Base-by-base conservation (phyloP, 2,329 filamentous ascomycete species). In the Sphaceloma murrayae region DNA sequence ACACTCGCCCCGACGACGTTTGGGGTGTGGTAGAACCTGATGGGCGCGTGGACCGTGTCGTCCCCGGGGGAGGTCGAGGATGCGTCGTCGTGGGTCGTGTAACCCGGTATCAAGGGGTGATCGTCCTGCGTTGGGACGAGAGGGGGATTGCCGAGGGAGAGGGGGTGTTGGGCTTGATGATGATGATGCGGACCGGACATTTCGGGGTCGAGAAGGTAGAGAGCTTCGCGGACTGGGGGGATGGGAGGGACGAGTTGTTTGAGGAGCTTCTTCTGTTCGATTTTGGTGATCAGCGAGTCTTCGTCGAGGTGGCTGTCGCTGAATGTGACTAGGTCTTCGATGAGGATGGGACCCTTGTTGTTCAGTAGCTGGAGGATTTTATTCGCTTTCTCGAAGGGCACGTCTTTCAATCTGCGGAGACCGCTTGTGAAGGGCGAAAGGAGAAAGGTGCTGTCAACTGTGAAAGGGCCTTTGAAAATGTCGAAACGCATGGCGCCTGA, bases 401-500 rank as follows among this genome's bases (percentile, higher is more conserved):
- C 83, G 53, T 93, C 78, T 43, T 81, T 78, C 42, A 95, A 70
- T 53, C 79, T 86, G 18, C 73, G 70, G 61, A 95, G 82, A 1
- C 74, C 76, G 61, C 82, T 94, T 2, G 77, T 78, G 59, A 98
- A 98, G 0, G 91, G 91, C 6, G 84, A 93, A 19, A 96, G 73
- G 29, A 89, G 80, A 58, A 78, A 96, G 0, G 83, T 85, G 3
- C 80, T 82, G 59, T 98, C 91, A 29, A 78, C 77, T 0, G 91
- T 96, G 58, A 96, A 96, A 0, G 80, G 70, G 0, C 91, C 91
- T 60, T 89, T 78, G 70, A 95, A 94, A 49, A 98, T 84, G 61
- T 98, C 91, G 62, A 96, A 98, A 33, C 91, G 83, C 52, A 98
- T 78, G 3, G 84, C 85, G 18, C 91, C 91, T 0, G 85, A 94